Percentiles rank a stretch among this genome's conserved stretches.
These are phyloP conservation scores for Neurospora terricola DNA, from an alignment of 495 filamentous ascomycete species.

Conservation along the genomic window DNA sequence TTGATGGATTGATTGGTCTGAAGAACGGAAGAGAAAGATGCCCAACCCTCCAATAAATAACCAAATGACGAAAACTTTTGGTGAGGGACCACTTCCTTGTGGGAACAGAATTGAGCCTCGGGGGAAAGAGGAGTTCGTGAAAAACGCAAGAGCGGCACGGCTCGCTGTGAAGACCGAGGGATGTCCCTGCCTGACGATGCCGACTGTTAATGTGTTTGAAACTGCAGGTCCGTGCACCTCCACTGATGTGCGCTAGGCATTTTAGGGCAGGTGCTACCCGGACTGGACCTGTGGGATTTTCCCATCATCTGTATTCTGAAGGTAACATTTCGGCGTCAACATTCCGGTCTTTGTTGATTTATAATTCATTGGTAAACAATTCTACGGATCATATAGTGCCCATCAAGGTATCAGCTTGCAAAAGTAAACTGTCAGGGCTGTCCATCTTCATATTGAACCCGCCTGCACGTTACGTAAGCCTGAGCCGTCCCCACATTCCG, in stretches of 20 bases:
- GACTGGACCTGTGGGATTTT: background rate
- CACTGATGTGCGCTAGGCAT: background rate
- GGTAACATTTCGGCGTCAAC: background rate
- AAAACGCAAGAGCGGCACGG: background rate
- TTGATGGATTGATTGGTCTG: no score
- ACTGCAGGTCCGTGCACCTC: background rate
- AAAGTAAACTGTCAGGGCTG: background rate
- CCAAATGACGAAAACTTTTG: no score
- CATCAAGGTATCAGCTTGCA: background rate
- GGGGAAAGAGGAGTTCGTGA: background rate
- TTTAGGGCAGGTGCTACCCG: background rate
- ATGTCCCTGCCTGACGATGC: background rate
- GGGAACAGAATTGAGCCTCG: background rate
- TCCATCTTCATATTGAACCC: background rate
- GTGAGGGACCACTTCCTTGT: background rate
- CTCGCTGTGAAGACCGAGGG: background rate
- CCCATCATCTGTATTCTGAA: background rate
- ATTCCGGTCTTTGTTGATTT: background rate
- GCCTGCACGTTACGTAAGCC: background rate
- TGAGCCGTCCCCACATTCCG: background rate
- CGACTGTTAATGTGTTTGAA: background rate
- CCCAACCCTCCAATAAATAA: no score
- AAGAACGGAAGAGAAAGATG: no score
- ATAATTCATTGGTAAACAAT: background rate
- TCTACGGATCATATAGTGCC: background rate